Percentiles rank a stretch among this genome's conserved stretches.
Conservation (phyloP, 768 basidiomycete species). For the Kwoniella dejecticola region DNA sequence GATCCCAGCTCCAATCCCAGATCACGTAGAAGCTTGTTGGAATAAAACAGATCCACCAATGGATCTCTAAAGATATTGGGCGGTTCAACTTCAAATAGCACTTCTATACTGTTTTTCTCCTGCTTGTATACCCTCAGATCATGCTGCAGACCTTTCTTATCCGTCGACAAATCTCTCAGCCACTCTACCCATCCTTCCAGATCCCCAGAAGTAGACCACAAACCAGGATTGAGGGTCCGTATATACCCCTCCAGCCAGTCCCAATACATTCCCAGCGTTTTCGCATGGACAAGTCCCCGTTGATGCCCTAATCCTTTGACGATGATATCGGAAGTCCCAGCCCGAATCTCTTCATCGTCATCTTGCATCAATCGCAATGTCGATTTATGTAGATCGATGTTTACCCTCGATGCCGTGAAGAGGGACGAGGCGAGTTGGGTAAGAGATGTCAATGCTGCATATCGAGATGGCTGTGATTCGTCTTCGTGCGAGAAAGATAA, state of each 20-base stretch:
- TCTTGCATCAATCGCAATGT: slow-evolving; percentile 42
- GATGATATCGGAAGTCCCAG: slow-evolving; percentile 31
- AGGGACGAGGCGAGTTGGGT: slow-evolving; percentile 12
- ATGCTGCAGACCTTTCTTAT: slow-evolving; percentile 11
- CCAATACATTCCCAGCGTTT: slow-evolving; percentile 41
- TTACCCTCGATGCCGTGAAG: not conserved
- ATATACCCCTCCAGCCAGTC: slow-evolving; percentile 26
- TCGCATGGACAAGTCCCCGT: slow-evolving; percentile 22
- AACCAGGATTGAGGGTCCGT: not conserved
- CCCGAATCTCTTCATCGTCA: slow-evolving; percentile 51
- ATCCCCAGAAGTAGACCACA: no score
- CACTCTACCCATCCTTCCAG: slow-evolving; percentile 15
- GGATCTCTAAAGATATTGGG: slow-evolving; percentile 50
- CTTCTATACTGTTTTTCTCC: slow-evolving; percentile 15
- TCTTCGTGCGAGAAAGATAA: slow-evolving; percentile 1
- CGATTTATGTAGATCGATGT: slow-evolving; percentile 28
- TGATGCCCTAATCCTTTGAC: slow-evolving; percentile 10
- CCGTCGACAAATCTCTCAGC: slow-evolving; percentile 6
- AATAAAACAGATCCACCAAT: slow-evolving; percentile 31
- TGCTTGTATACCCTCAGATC: slow-evolving; percentile 1
- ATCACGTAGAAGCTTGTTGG: slow-evolving; percentile 10
- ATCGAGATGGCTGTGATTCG: slow-evolving; percentile 41
- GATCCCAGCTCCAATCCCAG: not conserved
- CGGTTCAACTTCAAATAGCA: slow-evolving; percentile 52
- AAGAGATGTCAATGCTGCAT: slow-evolving; percentile 29